Conservation (phyloP, 2,329 filamentous ascomycete genomes). For the Furcasterigmium sp. region DNA sequence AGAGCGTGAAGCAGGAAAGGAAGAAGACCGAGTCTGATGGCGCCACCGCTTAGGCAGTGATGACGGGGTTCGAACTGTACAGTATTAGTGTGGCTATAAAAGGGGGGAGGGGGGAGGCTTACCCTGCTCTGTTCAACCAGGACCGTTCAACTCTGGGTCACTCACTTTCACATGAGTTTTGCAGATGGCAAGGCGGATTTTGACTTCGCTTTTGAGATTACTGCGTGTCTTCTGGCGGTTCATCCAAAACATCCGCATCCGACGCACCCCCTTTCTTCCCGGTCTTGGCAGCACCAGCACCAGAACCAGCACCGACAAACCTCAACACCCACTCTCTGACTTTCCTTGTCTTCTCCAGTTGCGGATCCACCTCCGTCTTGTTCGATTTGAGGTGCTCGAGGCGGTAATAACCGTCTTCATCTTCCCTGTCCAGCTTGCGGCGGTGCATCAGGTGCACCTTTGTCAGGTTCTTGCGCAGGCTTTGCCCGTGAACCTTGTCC, state of each 20-base stretch:
- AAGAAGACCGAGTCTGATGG: slow-evolving; percentile 18
- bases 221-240: slow-evolving; percentile 34
- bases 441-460: slow-evolving; percentile 63
- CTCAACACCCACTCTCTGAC: slow-evolving; percentile 71
- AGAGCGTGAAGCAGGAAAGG: slow-evolving; percentile 43
- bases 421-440: slow-evolving; percentile 43
- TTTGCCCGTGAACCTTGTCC: slow-evolving; percentile 78
- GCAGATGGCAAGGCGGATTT: too few relatives aligned
- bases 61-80: background rate
- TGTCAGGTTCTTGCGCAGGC: slow-evolving; percentile 66
- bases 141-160: too few relatives aligned
- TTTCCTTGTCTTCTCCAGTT: slow-evolving; percentile 57
- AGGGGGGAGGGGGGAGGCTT: background rate
- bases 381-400: slow-evolving; percentile 35
- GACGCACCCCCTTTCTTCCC: slow-evolving; percentile 10
- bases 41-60: slow-evolving; percentile 11
- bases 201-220: too few relatives aligned
- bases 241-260: slow-evolving; percentile 24
- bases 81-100: too few relatives aligned
- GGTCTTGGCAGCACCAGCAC: slow-evolving; percentile 8
- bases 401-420: slow-evolving; percentile 52
- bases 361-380: slow-evolving; percentile 30
- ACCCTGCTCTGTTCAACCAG: slow-evolving; percentile 1
- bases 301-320: slow-evolving; percentile 52
- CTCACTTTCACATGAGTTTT: too few relatives aligned